Conservation (phyloP, 108 stramenopile genomes). For the Fragilariopsis cylindrus region DNA sequence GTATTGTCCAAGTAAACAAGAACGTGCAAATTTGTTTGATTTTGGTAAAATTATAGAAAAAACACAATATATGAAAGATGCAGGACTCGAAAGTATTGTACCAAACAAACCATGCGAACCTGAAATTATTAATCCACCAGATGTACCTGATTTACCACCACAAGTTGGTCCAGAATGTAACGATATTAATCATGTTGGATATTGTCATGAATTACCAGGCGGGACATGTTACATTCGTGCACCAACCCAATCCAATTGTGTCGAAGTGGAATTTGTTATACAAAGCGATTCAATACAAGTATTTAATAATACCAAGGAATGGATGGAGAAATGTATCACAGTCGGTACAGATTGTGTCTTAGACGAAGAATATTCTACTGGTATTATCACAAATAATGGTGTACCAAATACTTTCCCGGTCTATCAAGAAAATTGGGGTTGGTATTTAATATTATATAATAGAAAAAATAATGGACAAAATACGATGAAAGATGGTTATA, state of each 20-base stretch:
- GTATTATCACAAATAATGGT: background rate
- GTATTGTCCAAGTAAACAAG: background rate
- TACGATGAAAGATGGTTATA: background rate
- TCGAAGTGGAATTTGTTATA: background rate
- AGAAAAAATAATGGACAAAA: too few species aligned
- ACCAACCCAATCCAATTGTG: background rate
- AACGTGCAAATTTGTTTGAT: background rate
- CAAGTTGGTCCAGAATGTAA: background rate
- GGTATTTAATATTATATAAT: too few species aligned
- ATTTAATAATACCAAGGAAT: background rate
- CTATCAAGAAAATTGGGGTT: too few species aligned
- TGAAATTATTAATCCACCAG: background rate
- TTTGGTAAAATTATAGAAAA: background rate
- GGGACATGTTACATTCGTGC: constrained; percentile 1
- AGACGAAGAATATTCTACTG: background rate
- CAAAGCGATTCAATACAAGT: background rate
- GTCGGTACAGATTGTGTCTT: background rate
- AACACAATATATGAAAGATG: background rate
- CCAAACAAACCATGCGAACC: background rate
- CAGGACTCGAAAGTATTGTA: background rate
- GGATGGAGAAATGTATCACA: background rate
- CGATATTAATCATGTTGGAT: background rate
- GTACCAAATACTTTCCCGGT: background rate
- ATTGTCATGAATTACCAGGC: background rate
- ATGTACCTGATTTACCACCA: background rate